Base-by-base conservation (phyloP, 2,329 filamentous ascomycete species). In the Fusarium nygamai region DNA sequence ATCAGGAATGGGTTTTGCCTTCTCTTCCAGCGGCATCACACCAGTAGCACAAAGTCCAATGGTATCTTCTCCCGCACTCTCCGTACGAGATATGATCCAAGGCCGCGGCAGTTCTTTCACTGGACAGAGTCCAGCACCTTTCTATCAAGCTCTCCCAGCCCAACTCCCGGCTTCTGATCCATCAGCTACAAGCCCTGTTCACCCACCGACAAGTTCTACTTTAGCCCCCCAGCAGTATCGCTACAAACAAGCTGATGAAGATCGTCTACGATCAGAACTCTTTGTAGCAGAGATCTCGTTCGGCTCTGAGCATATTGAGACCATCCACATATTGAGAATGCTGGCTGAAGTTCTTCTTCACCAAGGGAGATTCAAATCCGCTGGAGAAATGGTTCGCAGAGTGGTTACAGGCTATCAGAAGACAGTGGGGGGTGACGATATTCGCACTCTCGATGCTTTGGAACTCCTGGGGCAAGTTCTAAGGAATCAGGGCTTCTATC, bases 401-500 rank as follows among this genome's bases (percentile, higher is more conserved):
- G 11, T 1, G 10, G 1, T 67, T 5, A 1, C 24, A 5, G 20
- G 22, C 2, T 34, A 16, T 19, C 39, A 3, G 10, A 19, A 16
- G 3, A 5, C 22, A 22, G 3, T 6, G 2, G 17, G 10, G 0
- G 17, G 9, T 3, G 16, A 11, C 1, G 4, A 1, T 10, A 4
- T 5, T 8, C 6, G 11, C 10, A 39, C 16, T 9, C 9, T 60
- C 3, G 2, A 33, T 4, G 34, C 14, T 27, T 13, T 39, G 4
- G 0, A 31, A 1, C 5, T n/a, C 10, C 33, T 67, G 3, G 8
- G 12, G 16, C 0, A 0, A 0, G 3, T 31, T 47, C 0, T 60
- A 1, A 0, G 0, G 0, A 0, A 0, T 0, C 64, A 67, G 29
- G 53, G 33, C 4, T 8, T 29, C 1, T 2, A 14, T 0, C 5